These are phyloP conservation scores for Candida jianshihensis DNA, from an alignment of 805 yeast species.

Conservation along the genomic window DNA sequence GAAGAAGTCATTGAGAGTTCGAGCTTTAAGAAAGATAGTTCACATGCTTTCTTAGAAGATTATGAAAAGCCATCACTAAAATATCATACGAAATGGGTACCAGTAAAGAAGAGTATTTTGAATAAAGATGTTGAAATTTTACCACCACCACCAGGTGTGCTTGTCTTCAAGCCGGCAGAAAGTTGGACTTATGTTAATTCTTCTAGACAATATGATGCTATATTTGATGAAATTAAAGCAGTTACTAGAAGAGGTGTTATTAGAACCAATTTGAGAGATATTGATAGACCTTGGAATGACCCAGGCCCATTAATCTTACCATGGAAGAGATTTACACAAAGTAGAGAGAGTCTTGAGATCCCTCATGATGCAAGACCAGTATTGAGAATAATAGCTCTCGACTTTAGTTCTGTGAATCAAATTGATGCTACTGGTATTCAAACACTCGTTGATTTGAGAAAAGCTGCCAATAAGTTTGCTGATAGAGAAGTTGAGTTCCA, in stretches of 20 bases:
- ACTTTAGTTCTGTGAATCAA: slow-evolving; percentile 69
- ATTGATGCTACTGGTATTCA: slow-evolving; percentile 79
- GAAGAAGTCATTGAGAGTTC: slow-evolving; percentile 6
- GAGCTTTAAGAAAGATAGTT: background rate
- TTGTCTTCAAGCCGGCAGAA: slow-evolving; percentile 80
- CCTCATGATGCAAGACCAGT: slow-evolving; percentile 53
- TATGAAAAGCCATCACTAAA: slow-evolving; percentile 18
- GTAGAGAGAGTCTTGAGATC: slow-evolving; percentile 12
- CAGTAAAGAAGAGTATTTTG: slow-evolving; percentile 39
- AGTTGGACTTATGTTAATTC: slow-evolving; percentile 78
- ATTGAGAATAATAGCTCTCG: slow-evolving; percentile 68
- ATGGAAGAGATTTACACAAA: slow-evolving; percentile 18
- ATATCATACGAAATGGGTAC: slow-evolving; percentile 65
- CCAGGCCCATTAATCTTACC: slow-evolving; percentile 52
- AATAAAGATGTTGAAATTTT: slow-evolving; percentile 52
- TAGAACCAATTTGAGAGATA: slow-evolving; percentile 24
- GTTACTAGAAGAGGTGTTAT: slow-evolving; percentile 54
- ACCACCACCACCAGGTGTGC: slow-evolving; percentile 87
- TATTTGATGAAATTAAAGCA: slow-evolving; percentile 59
- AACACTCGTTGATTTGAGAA: slow-evolving; percentile 66
- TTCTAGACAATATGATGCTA: slow-evolving; percentile 61
- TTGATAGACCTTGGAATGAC: slow-evolving; percentile 85
- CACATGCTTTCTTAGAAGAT: background rate
- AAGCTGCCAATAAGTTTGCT: slow-evolving; percentile 64
- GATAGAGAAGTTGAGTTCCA: slow-evolving; percentile 85